A percentile compares a stretch with the other conserved stretches of the same genome.
Evolutionary conservation across 2,329 filamentous ascomycete genomes (phyloP).

Genomic region (Epichloe elymi): DNA sequence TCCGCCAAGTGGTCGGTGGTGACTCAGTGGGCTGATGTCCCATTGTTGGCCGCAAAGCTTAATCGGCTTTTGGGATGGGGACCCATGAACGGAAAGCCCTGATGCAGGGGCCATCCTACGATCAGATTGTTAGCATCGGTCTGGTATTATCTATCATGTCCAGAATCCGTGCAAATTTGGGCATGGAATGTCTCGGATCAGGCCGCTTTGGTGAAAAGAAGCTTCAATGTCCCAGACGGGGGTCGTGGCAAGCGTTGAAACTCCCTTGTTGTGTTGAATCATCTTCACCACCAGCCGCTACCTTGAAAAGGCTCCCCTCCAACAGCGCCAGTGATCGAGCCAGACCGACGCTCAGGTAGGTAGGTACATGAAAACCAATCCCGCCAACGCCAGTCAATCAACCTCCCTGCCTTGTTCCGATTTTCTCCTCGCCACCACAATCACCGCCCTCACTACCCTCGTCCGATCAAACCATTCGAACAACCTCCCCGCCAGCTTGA

Average conservation of each 20-base stretch:
- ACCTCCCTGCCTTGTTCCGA: not conserved
- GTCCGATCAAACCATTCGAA: slow-evolving; percentile 25
- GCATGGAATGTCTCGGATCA: no score
- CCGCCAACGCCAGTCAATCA: not conserved
- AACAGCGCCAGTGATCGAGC: no score
- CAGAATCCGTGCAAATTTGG: no score
- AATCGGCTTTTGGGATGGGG: not conserved
- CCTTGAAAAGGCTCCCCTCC: no score
- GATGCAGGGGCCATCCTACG: not conserved
- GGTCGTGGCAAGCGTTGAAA: no score
- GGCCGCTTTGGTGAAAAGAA: no score
- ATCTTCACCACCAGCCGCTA: no score
- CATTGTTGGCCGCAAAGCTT: not conserved
- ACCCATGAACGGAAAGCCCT: no score
- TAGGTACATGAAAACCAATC: no score
- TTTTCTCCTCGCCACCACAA: slow-evolving; percentile 18
- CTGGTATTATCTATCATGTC: not conserved
- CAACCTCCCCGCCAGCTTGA: slow-evolving; percentile 22
- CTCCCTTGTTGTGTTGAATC: no score
- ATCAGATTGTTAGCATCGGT: not conserved
- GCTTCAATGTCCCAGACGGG: no score
- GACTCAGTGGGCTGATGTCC: not conserved
- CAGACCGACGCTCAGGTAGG: no score
- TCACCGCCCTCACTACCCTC: slow-evolving; percentile 20
- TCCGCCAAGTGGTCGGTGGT: not conserved